Conservation (phyloP, 768 basidiomycete genomes). For the Tulasnella sp. region DNA sequence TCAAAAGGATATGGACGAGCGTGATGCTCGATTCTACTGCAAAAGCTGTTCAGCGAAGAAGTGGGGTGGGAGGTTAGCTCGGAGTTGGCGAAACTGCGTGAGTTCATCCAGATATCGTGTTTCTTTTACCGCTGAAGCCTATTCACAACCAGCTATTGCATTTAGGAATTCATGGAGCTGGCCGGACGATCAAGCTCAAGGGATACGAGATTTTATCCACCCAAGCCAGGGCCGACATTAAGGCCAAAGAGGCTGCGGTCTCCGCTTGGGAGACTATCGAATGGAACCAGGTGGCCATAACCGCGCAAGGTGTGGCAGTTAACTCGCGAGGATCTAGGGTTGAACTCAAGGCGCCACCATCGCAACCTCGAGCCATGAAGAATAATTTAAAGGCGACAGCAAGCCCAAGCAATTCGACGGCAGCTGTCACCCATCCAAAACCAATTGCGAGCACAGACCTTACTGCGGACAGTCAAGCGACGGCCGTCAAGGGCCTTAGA, state of each 20-base stretch:
- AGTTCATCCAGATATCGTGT: neutral
- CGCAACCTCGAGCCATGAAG: neutral
- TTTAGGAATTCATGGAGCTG: neutral
- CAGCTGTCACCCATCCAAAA: no score
- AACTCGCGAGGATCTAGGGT: neutral
- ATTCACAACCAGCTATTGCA: neutral
- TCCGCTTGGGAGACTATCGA: neutral
- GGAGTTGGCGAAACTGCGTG: neutral
- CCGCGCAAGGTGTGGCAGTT: neutral
- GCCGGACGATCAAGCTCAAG: no score
- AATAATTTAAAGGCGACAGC: neutral
- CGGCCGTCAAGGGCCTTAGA: neutral
- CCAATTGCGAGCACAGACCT: no score
- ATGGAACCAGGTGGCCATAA: neutral
- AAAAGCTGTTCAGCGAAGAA: neutral
- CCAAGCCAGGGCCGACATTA: neutral
- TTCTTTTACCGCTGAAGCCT: no score
- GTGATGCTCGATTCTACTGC: conserved; percentile 12
- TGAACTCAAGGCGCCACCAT: neutral
- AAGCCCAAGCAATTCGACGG: neutral
- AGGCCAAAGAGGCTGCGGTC: neutral
- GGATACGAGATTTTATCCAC: neutral
- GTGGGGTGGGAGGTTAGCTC: neutral
- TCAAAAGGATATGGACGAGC: neutral
- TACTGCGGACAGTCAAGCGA: neutral